phyloP scores from a whole-genome alignment of 345 rosid species.

The Eucalyptus decipiens region DNA sequence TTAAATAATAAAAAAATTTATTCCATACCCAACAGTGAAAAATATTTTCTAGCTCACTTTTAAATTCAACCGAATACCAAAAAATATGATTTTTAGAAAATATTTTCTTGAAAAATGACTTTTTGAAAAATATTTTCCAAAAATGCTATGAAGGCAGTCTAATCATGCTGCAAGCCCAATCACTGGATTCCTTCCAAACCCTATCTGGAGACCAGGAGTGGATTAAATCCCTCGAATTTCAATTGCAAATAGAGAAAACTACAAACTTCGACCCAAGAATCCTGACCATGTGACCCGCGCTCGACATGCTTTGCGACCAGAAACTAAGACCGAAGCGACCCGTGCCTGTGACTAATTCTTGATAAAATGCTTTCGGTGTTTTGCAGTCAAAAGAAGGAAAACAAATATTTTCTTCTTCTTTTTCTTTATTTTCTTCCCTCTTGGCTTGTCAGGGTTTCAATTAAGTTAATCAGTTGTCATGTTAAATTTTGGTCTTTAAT shows the following conservation, averaged over 20 bases:
- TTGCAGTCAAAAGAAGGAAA: not conserved
- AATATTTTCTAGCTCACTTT: too few relatives aligned
- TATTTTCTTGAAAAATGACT: too few relatives aligned
- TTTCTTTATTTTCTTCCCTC: not conserved
- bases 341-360: not conserved
- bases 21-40: rapidly evolving
- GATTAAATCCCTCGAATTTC: not conserved
- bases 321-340: not conserved
- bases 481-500: not conserved
- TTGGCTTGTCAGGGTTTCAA: not conserved
- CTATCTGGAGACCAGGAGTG: not conserved
- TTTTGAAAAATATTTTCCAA: rapidly evolving
- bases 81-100: too few relatives aligned
- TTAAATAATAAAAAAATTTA: too few relatives aligned
- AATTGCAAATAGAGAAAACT: not conserved
- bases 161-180: not conserved
- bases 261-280: not conserved
- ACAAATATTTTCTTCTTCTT: not conserved
- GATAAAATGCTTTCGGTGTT: not conserved
- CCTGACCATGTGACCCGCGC: not conserved
- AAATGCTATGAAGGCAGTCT: too few relatives aligned
- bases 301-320: not conserved
- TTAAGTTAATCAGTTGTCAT: not conserved
- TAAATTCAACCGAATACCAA: rapidly evolving
- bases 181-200: not conserved